These are phyloP conservation scores for Hericium coralloides DNA, from an alignment of 768 basidiomycete genomes.

Conservation along the genomic window DNA sequence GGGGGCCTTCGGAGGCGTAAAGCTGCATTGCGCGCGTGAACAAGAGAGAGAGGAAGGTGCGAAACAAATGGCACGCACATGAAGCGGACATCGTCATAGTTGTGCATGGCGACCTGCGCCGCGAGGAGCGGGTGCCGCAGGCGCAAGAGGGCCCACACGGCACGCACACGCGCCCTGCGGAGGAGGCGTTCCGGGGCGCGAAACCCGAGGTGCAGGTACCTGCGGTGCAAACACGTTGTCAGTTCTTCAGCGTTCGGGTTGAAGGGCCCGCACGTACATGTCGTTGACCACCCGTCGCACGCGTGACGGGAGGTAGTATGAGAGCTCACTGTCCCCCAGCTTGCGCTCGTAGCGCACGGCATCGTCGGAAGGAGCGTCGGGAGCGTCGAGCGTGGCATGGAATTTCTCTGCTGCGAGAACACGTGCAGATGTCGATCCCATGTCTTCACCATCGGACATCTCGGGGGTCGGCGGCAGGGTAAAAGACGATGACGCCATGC, in stretches of 20 bases:
- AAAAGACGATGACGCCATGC: not conserved
- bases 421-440: too few species aligned
- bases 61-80: slow-evolving; percentile 34
- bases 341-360: slow-evolving; percentile 33
- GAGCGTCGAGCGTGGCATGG: not conserved
- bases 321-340: slow-evolving; percentile 68
- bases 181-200: slow-evolving; percentile 36
- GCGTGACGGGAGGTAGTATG: slow-evolving; percentile 74
- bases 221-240: slow-evolving; percentile 19
- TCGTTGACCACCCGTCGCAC: slow-evolving; percentile 83
- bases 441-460: too few species aligned
- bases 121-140: slow-evolving; percentile 66
- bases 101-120: slow-evolving; percentile 47
- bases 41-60: not conserved
- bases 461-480: too few species aligned
- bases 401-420: not conserved
- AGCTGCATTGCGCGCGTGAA: slow-evolving; percentile 25
- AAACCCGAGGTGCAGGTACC: slow-evolving; percentile 77
- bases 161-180: slow-evolving; percentile 36
- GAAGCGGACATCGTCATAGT: slow-evolving; percentile 59
- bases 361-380: not conserved
- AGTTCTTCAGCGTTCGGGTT: too few species aligned
- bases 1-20: slow-evolving; percentile 32
- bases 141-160: slow-evolving; percentile 68
- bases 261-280: slow-evolving; percentile 42